Conservation (phyloP, 352 stramenopile species). For the Pythium sp. region DNA sequence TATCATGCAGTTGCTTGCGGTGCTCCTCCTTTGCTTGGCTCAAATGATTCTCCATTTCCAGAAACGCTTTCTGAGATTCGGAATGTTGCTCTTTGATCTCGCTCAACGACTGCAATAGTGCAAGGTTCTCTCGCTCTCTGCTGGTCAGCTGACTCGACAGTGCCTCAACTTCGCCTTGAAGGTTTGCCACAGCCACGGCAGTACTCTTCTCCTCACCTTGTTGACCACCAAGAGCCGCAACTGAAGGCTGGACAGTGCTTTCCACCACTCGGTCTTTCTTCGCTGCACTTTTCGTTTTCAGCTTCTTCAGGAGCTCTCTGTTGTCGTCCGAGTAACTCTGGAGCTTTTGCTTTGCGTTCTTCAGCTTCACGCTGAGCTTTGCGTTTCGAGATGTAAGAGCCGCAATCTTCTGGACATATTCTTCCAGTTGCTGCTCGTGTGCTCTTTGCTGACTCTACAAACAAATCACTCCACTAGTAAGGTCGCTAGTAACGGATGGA, state of each 20-base stretch:
- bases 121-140: conserved; percentile 41
- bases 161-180: conserved; percentile 18
- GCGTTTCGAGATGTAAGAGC: neutral
- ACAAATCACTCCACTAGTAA: neutral
- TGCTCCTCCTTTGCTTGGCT: conserved; percentile 3
- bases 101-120: conserved; percentile 43
- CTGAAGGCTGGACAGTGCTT: neutral
- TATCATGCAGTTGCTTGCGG: conserved; percentile 16
- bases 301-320: neutral
- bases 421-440: neutral
- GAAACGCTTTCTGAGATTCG: neutral
- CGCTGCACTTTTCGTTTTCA: neutral
- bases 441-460: neutral
- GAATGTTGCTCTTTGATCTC: conserved; percentile 34
- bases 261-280: neutral
- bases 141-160: conserved; percentile 26
- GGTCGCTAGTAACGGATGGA: neutral
- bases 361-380: neutral
- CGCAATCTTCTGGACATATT: neutral
- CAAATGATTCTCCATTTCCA: conserved; percentile 6
- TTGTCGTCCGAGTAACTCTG: neutral
- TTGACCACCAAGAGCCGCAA: neutral
- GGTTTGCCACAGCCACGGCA: conserved; percentile 1
- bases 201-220: neutral
- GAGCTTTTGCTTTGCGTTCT: neutral